phyloP scores from a whole-genome alignment of 805 yeast species.

The Isabelozyma rhagii region DNA sequence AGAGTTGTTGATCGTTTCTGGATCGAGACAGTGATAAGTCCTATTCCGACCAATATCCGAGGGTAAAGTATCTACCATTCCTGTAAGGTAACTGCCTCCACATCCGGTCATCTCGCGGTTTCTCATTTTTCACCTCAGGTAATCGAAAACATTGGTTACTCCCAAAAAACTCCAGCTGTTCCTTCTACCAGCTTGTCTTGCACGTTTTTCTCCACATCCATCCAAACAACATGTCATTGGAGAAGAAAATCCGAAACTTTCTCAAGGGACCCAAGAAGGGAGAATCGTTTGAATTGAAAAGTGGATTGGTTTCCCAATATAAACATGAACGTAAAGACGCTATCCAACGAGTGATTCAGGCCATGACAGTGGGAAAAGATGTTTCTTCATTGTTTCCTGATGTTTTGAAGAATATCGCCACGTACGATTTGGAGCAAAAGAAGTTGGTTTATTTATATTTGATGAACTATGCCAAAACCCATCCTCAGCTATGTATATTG shows the following conservation, averaged over 20 bases:
- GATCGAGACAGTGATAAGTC: neutral
- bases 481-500: constrained; percentile 91
- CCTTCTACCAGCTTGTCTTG: neutral
- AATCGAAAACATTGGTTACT: neutral
- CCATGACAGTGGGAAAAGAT: constrained; percentile 97
- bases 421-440: constrained; percentile 94
- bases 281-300: constrained; percentile 86
- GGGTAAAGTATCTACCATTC: neutral
- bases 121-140: neutral
- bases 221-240: constrained; percentile 29
- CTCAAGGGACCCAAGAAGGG: constrained; percentile 50
- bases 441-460: constrained; percentile 90
- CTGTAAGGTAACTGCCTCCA: constrained; percentile 2
- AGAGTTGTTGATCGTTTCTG: too few relatives aligned
- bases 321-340: constrained; percentile 95
- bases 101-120: neutral
- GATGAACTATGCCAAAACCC: constrained; percentile 96
- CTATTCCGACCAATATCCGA: neutral
- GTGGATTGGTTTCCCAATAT: constrained; percentile 90
- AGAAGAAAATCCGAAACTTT: constrained; percentile 41
- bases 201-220: neutral
- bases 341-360: constrained; percentile 92
- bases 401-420: constrained; percentile 92
- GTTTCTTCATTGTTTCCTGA: constrained; percentile 94
- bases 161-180: too few relatives aligned